Percentiles rank a stretch among this genome's conserved stretches.
Evolutionary conservation across 225 moss, liverwort and hornwort species (phyloP).

Genomic region (Antitrichia curtipendula): DNA sequence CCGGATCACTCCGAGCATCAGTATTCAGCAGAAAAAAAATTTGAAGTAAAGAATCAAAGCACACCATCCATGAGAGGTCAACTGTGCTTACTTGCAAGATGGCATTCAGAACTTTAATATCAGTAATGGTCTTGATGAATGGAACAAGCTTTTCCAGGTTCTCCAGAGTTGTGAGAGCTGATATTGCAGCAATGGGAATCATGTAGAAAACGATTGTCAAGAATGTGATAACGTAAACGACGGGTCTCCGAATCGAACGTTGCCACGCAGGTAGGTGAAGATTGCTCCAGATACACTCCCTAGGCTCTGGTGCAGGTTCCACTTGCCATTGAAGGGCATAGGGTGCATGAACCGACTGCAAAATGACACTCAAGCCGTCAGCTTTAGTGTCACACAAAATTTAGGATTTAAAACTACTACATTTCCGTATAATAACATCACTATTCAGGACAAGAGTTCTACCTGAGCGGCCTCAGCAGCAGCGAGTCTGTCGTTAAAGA

Average conservation of each 20-base stretch:
- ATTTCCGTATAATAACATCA: background rate
- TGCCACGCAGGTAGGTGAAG: constrained; percentile 25
- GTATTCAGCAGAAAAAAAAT: background rate
- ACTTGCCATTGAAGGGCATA: constrained; percentile 46
- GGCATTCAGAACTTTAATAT: constrained; percentile 12
- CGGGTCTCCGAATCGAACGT: constrained; percentile 20
- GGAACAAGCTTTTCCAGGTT: constrained; percentile 33
- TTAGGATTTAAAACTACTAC: too few relatives aligned
- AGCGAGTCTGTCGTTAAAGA: constrained; percentile 73
- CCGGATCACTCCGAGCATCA: background rate
- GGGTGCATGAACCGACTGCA: constrained; percentile 33
- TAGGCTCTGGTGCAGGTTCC: constrained; percentile 35
- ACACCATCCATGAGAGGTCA: background rate
- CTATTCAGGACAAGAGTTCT: background rate
- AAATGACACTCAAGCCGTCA: background rate
- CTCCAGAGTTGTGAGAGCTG: constrained; percentile 27
- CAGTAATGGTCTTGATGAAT: constrained; percentile 23
- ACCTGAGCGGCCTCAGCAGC: constrained; percentile 87
- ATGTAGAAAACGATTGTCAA: constrained; percentile 34
- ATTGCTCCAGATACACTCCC: constrained; percentile 51
- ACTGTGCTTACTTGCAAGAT: constrained; percentile 16
- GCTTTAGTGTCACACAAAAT: background rate
- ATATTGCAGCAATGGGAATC: constrained; percentile 37
- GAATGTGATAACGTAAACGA: constrained; percentile 27
- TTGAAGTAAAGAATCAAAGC: background rate